Conservation (phyloP, 352 stramenopile genomes). For the Phytophthora pistaciae region DNA sequence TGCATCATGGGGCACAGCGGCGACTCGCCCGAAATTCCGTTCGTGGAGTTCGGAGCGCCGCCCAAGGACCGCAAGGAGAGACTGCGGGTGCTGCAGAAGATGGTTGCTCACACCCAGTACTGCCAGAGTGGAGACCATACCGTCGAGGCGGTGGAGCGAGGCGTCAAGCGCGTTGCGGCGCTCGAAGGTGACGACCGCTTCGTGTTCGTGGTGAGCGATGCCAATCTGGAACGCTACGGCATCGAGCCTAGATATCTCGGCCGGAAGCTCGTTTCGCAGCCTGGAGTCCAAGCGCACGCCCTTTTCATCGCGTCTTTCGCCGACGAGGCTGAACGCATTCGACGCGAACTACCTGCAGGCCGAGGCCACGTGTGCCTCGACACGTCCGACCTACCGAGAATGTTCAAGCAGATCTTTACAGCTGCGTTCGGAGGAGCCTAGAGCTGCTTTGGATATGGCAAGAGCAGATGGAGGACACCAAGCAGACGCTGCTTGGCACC, state of each 20-base stretch:
- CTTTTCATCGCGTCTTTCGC: constrained; percentile 90
- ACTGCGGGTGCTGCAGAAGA: constrained; percentile 92
- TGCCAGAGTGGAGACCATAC: constrained; percentile 95
- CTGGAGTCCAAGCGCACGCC: constrained; percentile 74
- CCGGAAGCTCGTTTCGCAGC: constrained; percentile 59
- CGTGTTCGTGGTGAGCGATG: constrained; percentile 96
- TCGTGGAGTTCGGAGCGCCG: constrained; percentile 91
- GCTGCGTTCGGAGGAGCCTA: constrained; percentile 47
- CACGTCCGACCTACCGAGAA: constrained; percentile 76
- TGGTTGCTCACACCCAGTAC: constrained; percentile 96
- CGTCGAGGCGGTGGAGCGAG: constrained; percentile 91
- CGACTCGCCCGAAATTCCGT: constrained; percentile 86
- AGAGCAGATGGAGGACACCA: not conserved
- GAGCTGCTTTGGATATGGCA: not conserved
- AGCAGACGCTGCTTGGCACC: not conserved
- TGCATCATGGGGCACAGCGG: constrained; percentile 95
- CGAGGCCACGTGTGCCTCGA: constrained; percentile 85
- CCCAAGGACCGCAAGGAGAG: constrained; percentile 89
- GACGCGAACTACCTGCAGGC: constrained; percentile 66
- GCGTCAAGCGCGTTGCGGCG: constrained; percentile 73
- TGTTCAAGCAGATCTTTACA: constrained; percentile 90
- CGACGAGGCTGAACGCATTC: constrained; percentile 79
- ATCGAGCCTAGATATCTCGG: constrained; percentile 69
- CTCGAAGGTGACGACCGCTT: constrained; percentile 82
- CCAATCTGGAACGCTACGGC: constrained; percentile 95